phyloP scores from a whole-genome alignment of 352 stramenopile genomes.

The Globisporangium irregulare region DNA sequence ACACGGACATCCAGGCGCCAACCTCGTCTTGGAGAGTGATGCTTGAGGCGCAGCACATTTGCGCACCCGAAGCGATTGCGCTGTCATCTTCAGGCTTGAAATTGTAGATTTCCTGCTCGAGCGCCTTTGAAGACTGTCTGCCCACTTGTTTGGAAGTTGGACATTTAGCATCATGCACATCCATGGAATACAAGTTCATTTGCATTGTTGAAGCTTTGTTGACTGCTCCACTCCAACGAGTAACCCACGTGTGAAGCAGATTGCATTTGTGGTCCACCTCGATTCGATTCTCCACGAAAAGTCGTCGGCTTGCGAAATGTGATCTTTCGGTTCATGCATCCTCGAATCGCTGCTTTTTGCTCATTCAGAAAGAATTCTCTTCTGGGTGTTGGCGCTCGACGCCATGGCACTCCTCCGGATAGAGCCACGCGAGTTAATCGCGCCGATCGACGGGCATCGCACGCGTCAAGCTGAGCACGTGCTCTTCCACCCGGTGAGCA shows the following conservation, averaged over 20 bases:
- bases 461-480: constrained; percentile 17
- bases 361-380: neutral
- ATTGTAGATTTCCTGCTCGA: neutral
- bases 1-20: constrained; percentile 4
- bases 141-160: neutral
- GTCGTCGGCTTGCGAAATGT: constrained; percentile 1
- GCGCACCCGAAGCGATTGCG: constrained; percentile 11
- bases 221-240: no score
- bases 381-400: neutral
- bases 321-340: constrained; percentile 1
- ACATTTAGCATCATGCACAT: neutral
- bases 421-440: constrained; percentile 1
- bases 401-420: constrained; percentile 7
- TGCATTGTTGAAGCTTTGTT: neutral
- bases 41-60: constrained; percentile 17
- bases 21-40: constrained; percentile 15
- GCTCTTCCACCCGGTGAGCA: constrained; percentile 20
- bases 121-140: neutral
- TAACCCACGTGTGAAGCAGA: no score
- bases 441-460: constrained; percentile 9
- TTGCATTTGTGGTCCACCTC: constrained; percentile 7
- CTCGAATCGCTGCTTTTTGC: neutral
- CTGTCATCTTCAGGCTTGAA: neutral
- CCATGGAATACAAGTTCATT: neutral
- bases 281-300: neutral